Evolutionary conservation across 768 basidiomycete genomes (phyloP), one percentile per base, ranked within the genome.

Genomic region (Pleurotus djamor): DNA sequence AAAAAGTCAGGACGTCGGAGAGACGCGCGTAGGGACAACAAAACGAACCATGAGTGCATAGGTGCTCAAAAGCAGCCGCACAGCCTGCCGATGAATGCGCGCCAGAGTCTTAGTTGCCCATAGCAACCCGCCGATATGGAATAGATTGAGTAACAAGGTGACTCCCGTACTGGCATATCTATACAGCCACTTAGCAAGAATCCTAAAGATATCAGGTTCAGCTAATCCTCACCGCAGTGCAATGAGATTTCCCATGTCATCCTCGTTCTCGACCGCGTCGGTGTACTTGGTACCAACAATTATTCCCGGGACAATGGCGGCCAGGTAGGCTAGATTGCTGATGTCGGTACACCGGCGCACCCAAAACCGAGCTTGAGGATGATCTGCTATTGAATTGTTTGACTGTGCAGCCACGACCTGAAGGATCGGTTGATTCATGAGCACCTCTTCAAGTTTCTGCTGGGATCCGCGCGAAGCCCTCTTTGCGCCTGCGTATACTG

Each of bases 11-110:
- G 1, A 3, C 50, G 55, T 33, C 14, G 33, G 47, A 4, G 12
- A 4, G 45, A 10, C 36, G 12, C 16, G n/a, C 5, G 4, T 32
- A 45, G 34, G 34, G 33, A 33, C n/a, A 3, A 44, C 38, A 4
- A 33, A 34, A 65, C 76, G 64, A 55, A 78, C 79, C 52, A 72
- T 63, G n/a, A 74, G 66, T 28, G 21, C 21, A 28, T 28, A 28
- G 21, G 21, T 3, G 21, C 21, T 28, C 21, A 7, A 60, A 50
- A 36, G 67, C 63, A 49, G 74, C 59, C 6, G 66, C n/a, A 13
- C 62, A 4, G 72, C 68, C 41, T 60, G 60, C 48, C 59, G 64
- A 55, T 66, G 67, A 14, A 69, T 67, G 33, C 71, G 68, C n/a
- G 68, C 64, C 61, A 72, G 56, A 35, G 61, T 69, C 5, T 59